These are phyloP conservation scores for Neofusicoccum ribis DNA, from an alignment of 2,329 filamentous ascomycete genomes.

Conservation along the genomic window DNA sequence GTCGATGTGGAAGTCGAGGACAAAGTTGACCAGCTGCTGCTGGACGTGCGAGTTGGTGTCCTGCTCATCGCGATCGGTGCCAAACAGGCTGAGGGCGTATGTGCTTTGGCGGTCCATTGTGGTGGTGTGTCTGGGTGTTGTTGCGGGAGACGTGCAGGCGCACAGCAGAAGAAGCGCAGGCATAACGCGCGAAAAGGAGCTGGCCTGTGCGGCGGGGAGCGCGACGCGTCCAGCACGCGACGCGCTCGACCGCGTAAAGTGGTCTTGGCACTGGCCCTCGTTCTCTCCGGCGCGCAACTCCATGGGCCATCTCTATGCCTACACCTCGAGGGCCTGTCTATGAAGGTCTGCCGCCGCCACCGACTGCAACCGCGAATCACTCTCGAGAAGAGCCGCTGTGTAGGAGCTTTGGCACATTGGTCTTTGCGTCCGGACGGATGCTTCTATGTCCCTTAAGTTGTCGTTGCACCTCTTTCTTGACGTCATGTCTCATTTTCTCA, in stretches of 20 bases:
- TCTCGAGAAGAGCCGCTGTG: too few relatives aligned
- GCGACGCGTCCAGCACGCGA: not conserved
- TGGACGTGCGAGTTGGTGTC: constrained; percentile 56
- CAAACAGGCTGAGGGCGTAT: constrained; percentile 79
- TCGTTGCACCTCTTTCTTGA: too few relatives aligned
- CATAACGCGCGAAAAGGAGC: not conserved
- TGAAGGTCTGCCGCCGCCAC: too few relatives aligned
- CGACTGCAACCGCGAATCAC: too few relatives aligned
- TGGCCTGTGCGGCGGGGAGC: not conserved
- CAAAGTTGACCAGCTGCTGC: constrained; percentile 80
- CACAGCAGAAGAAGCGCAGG: constrained; percentile 21
- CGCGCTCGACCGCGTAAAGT: constrained; percentile 22
- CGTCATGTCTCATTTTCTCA: too few relatives aligned
- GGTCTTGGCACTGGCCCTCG: not conserved
- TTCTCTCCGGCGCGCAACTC: too few relatives aligned
- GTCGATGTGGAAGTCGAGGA: constrained; percentile 90
- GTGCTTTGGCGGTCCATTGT: constrained; percentile 84
- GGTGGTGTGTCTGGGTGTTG: constrained; percentile 17
- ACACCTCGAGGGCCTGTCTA: too few relatives aligned
- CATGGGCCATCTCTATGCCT: too few relatives aligned
- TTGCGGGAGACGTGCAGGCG: not conserved
- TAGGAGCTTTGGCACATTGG: too few relatives aligned
- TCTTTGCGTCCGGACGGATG: too few relatives aligned
- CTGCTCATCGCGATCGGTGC: constrained; percentile 36
- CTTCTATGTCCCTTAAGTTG: too few relatives aligned